Conservation (phyloP, 805 yeast genomes). For the Saccharomycopsis guyanensis region DNA sequence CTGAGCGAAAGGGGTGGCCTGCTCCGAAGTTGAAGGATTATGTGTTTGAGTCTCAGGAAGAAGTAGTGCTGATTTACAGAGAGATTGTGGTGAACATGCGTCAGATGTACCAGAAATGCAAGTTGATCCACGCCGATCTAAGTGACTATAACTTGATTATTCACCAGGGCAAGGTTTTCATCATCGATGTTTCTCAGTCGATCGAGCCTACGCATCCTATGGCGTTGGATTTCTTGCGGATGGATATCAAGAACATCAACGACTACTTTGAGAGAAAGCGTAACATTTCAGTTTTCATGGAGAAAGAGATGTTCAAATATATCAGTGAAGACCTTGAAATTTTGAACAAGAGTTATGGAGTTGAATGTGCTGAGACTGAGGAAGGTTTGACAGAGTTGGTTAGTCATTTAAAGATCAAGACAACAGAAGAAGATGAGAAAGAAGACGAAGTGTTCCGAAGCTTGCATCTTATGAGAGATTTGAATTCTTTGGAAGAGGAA, state of each 20-base stretch:
- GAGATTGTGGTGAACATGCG: slow-evolving; percentile 82
- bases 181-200: slow-evolving; percentile 94
- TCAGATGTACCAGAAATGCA: slow-evolving; percentile 77
- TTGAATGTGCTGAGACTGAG: slow-evolving; percentile 33
- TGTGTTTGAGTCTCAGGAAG: slow-evolving; percentile 58
- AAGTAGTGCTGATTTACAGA: slow-evolving; percentile 59
- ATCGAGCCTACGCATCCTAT: slow-evolving; percentile 98
- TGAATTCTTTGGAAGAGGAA: slow-evolving; percentile 82
- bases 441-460: slow-evolving; percentile 88
- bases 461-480: slow-evolving; percentile 64
- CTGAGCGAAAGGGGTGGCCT: slow-evolving; percentile 53
- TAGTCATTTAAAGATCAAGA: slow-evolving; percentile 49
- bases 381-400: slow-evolving; percentile 36
- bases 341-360: slow-evolving; percentile 29
- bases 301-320: slow-evolving; percentile 72
- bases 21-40: slow-evolving; percentile 88
- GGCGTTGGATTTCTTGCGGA: slow-evolving; percentile 88
- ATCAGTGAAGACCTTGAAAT: slow-evolving; percentile 43
- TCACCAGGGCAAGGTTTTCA: slow-evolving; percentile 65
- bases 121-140: slow-evolving; percentile 92
- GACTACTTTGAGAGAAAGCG: slow-evolving; percentile 70
- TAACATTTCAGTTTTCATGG: slow-evolving; percentile 72
- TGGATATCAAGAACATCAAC: slow-evolving; percentile 96
- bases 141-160: slow-evolving; percentile 91
- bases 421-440: slow-evolving; percentile 43